Base-by-base conservation (phyloP, 768 basidiomycete genomes). In the Neoboletus magnificus region DNA sequence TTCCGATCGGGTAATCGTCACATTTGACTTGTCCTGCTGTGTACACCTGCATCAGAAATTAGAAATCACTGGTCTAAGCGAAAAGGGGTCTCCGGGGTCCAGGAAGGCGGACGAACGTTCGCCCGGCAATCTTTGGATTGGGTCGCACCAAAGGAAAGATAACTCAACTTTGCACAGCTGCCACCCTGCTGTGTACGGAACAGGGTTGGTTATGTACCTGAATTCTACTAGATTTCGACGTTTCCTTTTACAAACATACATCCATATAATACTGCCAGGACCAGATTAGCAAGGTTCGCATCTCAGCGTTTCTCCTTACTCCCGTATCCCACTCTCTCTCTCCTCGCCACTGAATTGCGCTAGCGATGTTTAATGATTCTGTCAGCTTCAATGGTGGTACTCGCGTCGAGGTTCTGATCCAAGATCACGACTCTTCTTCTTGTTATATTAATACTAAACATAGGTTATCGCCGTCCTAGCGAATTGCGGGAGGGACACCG, bases 391-490 rank as follows among this genome's bases (percentile, higher is more conserved):
- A 48, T 6, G 69, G 69, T 27, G 65, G 46, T 37, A 68, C 71
- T 45, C 69, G 67, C 15, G 52, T 65, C 44, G 69, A 70, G 66
- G 69, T 70, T n/a, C 29, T 32, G 32, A 30, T 53, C 18, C 6
- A 20, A 1, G 2, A 16, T 23, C 15, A 25, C 6, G 1, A 5
- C 6, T 25, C 12, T 48, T 23, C 23, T 11, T 37, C 2, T 6
- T 10, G 13, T 50, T 12, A 23, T 48, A 13, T 25, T 56, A n/a
- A 63, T 13, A 18, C 50, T 23, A 40, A 10, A 9, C 27, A 60
- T 36, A 71, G 70, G 70, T 71, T 53, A 63, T 72, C 48, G 15
- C 69, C 8, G 70, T 71, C 27, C 57, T 71, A n/a, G 70, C 70
- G 2, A 73, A 73, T 20, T 71, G 70, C 45, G 70, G 70, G 8